A percentile compares a stretch with the other conserved stretches of the same genome.
Conservation (phyloP, 441 rosid species). For the Hypseocharis bilobata region DNA sequence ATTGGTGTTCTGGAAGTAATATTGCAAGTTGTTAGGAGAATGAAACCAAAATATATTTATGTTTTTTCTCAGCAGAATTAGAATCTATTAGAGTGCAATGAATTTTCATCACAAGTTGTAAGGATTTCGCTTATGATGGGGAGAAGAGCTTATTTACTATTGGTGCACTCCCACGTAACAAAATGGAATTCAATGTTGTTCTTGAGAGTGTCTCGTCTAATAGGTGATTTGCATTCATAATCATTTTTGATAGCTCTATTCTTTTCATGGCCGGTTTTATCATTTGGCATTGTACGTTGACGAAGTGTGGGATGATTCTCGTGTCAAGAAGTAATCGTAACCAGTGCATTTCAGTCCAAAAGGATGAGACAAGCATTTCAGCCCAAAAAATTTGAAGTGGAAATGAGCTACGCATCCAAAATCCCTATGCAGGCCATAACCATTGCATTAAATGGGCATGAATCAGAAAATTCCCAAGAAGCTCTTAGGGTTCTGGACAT, state of each 20-base stretch:
- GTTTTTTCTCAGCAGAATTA: too few species aligned
- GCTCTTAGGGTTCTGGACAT: conserved; percentile 52
- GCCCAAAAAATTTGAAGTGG: conserved; percentile 41
- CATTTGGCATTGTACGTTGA: too few species aligned
- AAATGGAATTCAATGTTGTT: conserved; percentile 44
- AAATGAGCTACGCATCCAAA: conserved; percentile 46
- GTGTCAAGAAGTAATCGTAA: too few species aligned
- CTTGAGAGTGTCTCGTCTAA: conserved; percentile 40
- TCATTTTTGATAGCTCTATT: too few species aligned
- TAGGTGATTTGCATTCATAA: conserved; percentile 27
- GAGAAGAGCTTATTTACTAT: conserved; percentile 51
- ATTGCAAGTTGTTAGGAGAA: too few species aligned
- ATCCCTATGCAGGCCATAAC: conserved; percentile 58
- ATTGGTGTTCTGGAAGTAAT: too few species aligned
- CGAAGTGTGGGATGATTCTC: too few species aligned
- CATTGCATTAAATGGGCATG: conserved; percentile 47
- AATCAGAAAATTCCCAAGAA: conserved; percentile 54
- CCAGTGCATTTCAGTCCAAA: too few species aligned
- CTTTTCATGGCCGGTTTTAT: too few species aligned
- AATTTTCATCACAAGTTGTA: too few species aligned
- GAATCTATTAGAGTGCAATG: too few species aligned
- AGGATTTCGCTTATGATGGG: conserved; percentile 55
- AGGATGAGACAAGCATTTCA: conserved; percentile 39
- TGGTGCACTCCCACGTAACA: conserved; percentile 47
- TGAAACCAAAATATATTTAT: too few species aligned